Percentiles rank a stretch among this genome's conserved stretches.
Conservation (phyloP, 2,329 filamentous ascomycete genomes). For the Fusarium subglutinans region DNA sequence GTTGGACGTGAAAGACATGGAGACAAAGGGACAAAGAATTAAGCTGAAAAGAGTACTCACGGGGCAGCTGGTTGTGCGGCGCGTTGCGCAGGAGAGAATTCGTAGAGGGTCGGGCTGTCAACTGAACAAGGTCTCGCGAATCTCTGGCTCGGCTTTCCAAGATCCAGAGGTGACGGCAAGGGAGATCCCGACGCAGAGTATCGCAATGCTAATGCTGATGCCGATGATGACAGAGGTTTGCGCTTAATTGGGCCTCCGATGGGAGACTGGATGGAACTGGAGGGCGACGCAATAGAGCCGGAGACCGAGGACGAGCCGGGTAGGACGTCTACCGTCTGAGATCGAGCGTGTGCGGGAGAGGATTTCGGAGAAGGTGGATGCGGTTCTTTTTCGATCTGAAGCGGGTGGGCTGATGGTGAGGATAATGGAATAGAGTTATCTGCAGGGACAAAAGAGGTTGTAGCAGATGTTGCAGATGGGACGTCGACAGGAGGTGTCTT, state of each 20-base stretch:
- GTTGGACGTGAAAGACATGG: constrained; percentile 13
- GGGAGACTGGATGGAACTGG: constrained; percentile 29
- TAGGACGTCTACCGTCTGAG: constrained; percentile 40
- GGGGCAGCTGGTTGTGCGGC: constrained; percentile 28
- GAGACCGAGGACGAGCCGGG: constrained; percentile 33
- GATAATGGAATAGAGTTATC: constrained; percentile 31
- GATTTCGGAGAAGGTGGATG: constrained; percentile 23
- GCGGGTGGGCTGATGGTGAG: constrained; percentile 32
- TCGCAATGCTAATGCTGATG: constrained; percentile 36
- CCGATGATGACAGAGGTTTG: constrained; percentile 68
- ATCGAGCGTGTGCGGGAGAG: constrained; percentile 36
- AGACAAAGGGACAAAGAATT: constrained; percentile 9
- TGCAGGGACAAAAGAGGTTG: constrained; percentile 25
- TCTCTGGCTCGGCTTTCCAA: constrained; percentile 61
- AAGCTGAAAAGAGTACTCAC: constrained; percentile 39
- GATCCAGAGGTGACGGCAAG: constrained; percentile 49
- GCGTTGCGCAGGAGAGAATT: constrained; percentile 55
- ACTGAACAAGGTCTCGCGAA: constrained; percentile 65
- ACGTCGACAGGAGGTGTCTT: constrained; percentile 31
- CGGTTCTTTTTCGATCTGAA: constrained; percentile 19
- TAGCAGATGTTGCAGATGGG: constrained; percentile 23
- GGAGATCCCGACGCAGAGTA: constrained; percentile 41
- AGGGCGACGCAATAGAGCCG: constrained; percentile 15
- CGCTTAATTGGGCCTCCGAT: constrained; percentile 59
- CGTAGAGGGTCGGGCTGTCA: constrained; percentile 71